A percentile compares a stretch with the other conserved stretches of the same genome.
Evolutionary conservation across 805 yeast genomes (phyloP).

Genomic region (Schwanniomyces occidentalis): DNA sequence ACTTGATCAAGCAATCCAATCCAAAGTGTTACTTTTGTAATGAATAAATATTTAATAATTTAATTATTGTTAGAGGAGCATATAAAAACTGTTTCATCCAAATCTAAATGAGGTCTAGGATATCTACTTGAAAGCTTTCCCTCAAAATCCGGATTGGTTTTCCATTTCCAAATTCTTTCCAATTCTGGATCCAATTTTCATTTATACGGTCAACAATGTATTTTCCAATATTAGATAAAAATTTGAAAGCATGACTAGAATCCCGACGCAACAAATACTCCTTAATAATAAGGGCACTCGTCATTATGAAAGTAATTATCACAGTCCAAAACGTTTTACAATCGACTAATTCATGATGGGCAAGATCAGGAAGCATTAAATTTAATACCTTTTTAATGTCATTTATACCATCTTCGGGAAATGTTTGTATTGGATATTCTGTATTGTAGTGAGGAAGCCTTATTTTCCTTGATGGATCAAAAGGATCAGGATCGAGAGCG

Average conservation of each 20-base stretch:
- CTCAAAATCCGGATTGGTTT: slow-evolving; percentile 1
- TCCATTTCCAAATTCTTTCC: slow-evolving; percentile 1
- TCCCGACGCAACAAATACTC: slow-evolving; percentile 35
- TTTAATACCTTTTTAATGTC: slow-evolving; percentile 26
- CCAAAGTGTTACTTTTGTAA: too few relatives aligned
- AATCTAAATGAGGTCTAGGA: slow-evolving; percentile 2
- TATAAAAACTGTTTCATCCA: not conserved
- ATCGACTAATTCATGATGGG: slow-evolving; percentile 19
- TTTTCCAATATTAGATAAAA: slow-evolving; percentile 35
- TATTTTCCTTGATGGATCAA: slow-evolving; percentile 7
- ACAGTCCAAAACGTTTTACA: slow-evolving; percentile 29
- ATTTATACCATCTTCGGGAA: slow-evolving; percentile 28
- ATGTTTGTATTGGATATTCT: slow-evolving; percentile 27
- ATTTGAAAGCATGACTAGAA: slow-evolving; percentile 40
- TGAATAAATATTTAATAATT: too few relatives aligned
- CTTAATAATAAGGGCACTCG: slow-evolving; percentile 26
- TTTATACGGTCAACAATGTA: slow-evolving; percentile 8
- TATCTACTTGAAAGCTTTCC: slow-evolving; percentile 2
- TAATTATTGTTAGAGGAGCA: too few relatives aligned
- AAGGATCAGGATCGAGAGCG: slow-evolving; percentile 13
- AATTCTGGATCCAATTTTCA: not conserved
- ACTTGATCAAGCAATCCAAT: too few relatives aligned
- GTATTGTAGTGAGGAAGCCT: slow-evolving; percentile 36
- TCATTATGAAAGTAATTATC: slow-evolving; percentile 34
- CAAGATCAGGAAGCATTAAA: slow-evolving; percentile 40